Base-by-base conservation (phyloP, 441 rosid species). In the Croton laevigatus region DNA sequence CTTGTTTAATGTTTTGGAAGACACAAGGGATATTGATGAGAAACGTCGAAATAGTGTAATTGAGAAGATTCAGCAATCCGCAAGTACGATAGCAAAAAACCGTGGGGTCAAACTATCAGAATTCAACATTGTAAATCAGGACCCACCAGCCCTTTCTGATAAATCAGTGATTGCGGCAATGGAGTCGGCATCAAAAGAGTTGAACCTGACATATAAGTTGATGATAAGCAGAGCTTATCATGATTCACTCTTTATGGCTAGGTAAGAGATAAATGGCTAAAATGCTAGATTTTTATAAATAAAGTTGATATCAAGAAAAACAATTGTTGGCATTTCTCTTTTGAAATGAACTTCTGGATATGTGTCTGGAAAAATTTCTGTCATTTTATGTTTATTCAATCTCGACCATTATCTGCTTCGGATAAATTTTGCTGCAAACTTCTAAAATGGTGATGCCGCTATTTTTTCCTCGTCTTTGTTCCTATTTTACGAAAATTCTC, bases 141-240 rank as follows among this genome's bases (percentile, higher is more conserved):
- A 94, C 67, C 98, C 97, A 59, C 97, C 97, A 0, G 94, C 95
- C 8, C 87, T 81, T 60, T 91, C 90, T 45, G 92, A 88, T 48
- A 85, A 85, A 70, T 81, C 80, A 49, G 81, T 94, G 37, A 79
- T 87, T 68, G 76, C 80, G 81, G 92, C 91, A 71, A 83, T 87
- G 82, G 90, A 81, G 78, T 81, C 84, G 65, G 88, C 96, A 72
- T 79, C 93, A 0, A 80, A 79, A 58, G 95, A 90, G 75, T 84
- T 94, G 45, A 84, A 88, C 80, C 78, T 90, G 61, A 81, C 93
- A 3, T 86, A 86, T 71, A 90, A 87, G 83, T 74, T 75, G 71
- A 91, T 94, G 97, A 87, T 91, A 53, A 94, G 98, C 87, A 84
- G 97, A 85, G 98, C 97, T 78, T 94, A 94, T 76, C 98, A 94